These are phyloP conservation scores for Arthrobotrys sphaeroides DNA, from an alignment of 2,329 filamentous ascomycete species.

Conservation along the genomic window DNA sequence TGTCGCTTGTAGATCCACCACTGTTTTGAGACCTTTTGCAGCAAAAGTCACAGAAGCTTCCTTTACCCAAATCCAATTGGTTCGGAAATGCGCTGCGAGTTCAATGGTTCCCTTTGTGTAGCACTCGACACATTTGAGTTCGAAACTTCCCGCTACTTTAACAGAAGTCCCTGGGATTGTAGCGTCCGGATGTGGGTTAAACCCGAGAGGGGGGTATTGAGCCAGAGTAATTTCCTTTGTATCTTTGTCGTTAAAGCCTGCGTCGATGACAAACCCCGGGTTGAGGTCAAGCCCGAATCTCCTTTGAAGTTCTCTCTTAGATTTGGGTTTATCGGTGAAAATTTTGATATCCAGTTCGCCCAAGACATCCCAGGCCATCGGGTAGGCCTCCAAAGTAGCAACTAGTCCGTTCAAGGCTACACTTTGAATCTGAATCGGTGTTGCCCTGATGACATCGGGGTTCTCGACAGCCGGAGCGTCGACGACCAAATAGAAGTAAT, in stretches of 20 bases:
- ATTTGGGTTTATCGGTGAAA: not conserved
- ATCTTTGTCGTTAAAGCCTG: not conserved
- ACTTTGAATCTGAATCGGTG: not conserved
- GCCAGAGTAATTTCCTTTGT: not conserved
- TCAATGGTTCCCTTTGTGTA: not conserved
- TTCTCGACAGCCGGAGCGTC: not conserved
- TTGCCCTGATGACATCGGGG: not conserved
- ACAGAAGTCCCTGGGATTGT: not conserved
- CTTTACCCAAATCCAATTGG: not conserved
- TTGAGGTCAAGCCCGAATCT: not conserved
- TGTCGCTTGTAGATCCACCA: conserved; percentile 5
- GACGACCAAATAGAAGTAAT: conserved; percentile 22
- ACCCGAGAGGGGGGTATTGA: not conserved
- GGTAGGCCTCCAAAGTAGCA: not conserved
- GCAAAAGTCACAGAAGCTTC: conserved; percentile 1
- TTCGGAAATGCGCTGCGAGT: conserved; percentile 6
- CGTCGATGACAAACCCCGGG: not conserved
- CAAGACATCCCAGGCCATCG: conserved; percentile 2
- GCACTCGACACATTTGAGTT: conserved; percentile 10
- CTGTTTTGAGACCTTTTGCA: not conserved
- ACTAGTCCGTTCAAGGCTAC: conserved; percentile 1
- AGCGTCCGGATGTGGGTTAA: not conserved
- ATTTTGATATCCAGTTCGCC: conserved; percentile 19
- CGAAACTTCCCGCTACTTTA: not conserved
- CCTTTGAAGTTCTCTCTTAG: not conserved